Base-by-base conservation (phyloP, 2,329 filamentous ascomycete genomes). In the Claviceps sp. region DNA sequence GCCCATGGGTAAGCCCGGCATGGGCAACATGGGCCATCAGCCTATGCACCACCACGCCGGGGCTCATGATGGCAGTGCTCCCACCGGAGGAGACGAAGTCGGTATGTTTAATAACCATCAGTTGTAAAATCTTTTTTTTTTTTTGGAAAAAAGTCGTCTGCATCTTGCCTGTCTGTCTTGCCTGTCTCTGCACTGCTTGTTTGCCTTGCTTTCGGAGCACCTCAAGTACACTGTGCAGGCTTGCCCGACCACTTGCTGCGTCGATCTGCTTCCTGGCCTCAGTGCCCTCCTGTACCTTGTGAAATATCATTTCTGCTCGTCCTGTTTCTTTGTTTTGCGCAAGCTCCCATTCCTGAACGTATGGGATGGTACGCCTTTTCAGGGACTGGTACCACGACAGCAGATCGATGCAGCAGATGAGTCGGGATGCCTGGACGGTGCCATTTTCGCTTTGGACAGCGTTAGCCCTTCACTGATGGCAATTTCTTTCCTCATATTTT, bases 41-140 rank as follows among this genome's bases (percentile, higher is more conserved):
- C 70, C 72, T 55, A 75, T 79, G 69, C 87, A 93, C 70, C 89
- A 88, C 57, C 66, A 69, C 57, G 59, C 64, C 48, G 64, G 65
- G 56, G 59, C 57, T 55, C 66, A 68, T 55, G 66, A 67, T 66
- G 84, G 81, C 65, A 76, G 73, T 65, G 75, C 76, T 61, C 79
- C 80, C 66, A 77, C 79, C 69, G 81, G 79, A 71, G 78, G 77
- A 67, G 86, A 90, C 65, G 88, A 93, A 81, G 89, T 89, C 83
- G 89, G 89, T 95, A 95, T 94, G 89, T 95, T 90, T 77, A 85
- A 34, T 34, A 34, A 88, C 78, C 86, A 89, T 77, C 50, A 54
- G 46, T 88, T 93, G 84, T 93, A 82, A 88, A 14, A 14, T n/a
- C 38, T 2, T 5, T n/a, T 40, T 40, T n/a, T 40, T n/a, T 8